These are phyloP conservation scores for Penicillium maclennaniae DNA, from an alignment of 495 filamentous ascomycete species.

Conservation along the genomic window DNA sequence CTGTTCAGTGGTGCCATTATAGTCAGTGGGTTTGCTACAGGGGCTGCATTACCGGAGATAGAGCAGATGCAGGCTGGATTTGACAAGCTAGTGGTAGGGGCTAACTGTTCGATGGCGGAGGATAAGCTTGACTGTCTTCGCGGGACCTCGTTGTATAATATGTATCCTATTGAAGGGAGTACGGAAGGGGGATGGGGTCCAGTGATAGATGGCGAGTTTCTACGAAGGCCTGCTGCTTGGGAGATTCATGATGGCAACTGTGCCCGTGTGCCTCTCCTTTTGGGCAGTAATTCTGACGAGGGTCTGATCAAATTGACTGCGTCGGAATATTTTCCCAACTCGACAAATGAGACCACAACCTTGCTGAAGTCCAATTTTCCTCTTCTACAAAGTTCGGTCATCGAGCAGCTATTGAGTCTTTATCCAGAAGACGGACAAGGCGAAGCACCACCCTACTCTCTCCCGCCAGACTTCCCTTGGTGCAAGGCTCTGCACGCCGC, in stretches of 20 bases:
- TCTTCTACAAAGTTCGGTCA: background rate
- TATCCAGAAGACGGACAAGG: conserved; percentile 1
- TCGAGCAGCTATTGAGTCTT: background rate
- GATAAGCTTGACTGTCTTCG: conserved; percentile 1
- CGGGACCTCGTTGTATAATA: background rate
- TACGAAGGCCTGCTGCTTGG: conserved; percentile 8
- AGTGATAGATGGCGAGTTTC: conserved; percentile 1
- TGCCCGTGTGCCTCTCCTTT: conserved; percentile 1
- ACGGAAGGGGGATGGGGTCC: background rate
- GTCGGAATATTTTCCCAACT: background rate
- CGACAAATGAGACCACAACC: background rate
- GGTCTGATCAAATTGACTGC: background rate
- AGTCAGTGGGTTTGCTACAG: background rate
- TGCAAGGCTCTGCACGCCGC: background rate
- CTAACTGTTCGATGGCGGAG: background rate
- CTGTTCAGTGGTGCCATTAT: conserved; percentile 3
- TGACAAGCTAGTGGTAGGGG: background rate
- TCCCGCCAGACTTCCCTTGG: background rate
- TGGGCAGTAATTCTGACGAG: conserved; percentile 1
- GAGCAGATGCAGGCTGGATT: background rate
- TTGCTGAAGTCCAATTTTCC: background rate
- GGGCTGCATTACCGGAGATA: background rate
- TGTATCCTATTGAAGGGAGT: background rate
- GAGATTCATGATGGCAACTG: background rate
- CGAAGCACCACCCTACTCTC: conserved; percentile 2